A percentile compares a stretch with the other conserved stretches of the same genome.
These are phyloP conservation scores for Ustilago shanxiensis DNA, from an alignment of 1,284 basidiomycete species.

Conservation along the genomic window DNA sequence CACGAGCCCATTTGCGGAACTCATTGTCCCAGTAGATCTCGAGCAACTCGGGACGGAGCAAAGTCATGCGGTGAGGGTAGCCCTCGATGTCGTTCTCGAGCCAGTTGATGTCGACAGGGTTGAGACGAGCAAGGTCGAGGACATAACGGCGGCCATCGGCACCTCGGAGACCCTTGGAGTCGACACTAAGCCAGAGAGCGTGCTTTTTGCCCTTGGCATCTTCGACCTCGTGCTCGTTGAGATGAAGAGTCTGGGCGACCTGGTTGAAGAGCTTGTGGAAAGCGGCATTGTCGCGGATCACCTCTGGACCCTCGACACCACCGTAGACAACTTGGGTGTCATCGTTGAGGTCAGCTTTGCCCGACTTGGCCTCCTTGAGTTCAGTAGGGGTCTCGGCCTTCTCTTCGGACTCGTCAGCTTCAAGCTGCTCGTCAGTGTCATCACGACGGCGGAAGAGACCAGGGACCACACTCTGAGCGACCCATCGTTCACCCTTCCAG, in stretches of 20 bases:
- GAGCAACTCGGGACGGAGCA: slow-evolving; percentile 75
- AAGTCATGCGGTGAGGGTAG: slow-evolving; percentile 74
- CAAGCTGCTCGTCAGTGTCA: slow-evolving; percentile 49
- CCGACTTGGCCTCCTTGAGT: slow-evolving; percentile 83
- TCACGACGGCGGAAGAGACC: slow-evolving; percentile 73
- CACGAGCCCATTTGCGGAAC: slow-evolving; percentile 74
- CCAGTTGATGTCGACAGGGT: slow-evolving; percentile 75
- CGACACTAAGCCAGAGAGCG: slow-evolving; percentile 74
- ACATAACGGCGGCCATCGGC: slow-evolving; percentile 75
- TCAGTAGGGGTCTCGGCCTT: slow-evolving; percentile 71
- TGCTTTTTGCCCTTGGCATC: slow-evolving; percentile 72
- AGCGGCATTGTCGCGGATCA: slow-evolving; percentile 70
- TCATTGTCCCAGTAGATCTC: slow-evolving; percentile 74
- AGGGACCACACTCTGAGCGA: slow-evolving; percentile 75
- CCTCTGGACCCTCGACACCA: slow-evolving; percentile 73
- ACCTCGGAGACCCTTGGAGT: slow-evolving; percentile 75
- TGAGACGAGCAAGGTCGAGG: slow-evolving; percentile 74
- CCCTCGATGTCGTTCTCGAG: slow-evolving; percentile 72
- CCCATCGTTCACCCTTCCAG: slow-evolving; percentile 75
- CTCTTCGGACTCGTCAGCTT: slow-evolving; percentile 47
- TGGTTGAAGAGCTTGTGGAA: slow-evolving; percentile 74
- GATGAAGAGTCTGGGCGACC: slow-evolving; percentile 73
- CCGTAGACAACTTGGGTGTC: slow-evolving; percentile 73
- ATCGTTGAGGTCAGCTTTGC: slow-evolving; percentile 68
- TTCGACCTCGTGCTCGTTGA: slow-evolving; percentile 73